phyloP scores from a whole-genome alignment of 768 basidiomycete genomes.

The Trametes cubensis region DNA sequence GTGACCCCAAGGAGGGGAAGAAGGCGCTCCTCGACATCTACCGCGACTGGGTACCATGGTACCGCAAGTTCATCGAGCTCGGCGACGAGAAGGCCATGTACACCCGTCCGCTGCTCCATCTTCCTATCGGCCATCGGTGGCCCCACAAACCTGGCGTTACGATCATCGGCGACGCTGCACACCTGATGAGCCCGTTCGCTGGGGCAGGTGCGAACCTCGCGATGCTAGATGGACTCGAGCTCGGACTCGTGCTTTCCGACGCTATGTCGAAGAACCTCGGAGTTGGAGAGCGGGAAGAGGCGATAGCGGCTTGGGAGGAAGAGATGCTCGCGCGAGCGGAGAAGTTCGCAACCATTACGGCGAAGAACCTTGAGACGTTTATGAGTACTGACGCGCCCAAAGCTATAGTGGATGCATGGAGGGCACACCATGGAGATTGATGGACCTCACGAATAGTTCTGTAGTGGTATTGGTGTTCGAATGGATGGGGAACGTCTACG shows the following conservation, averaged over 20 bases:
- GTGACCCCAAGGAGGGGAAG: slow-evolving; percentile 2
- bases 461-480: no score
- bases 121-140: slow-evolving; percentile 1
- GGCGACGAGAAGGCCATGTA: slow-evolving; percentile 6
- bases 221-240: slow-evolving; percentile 2
- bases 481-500: no score
- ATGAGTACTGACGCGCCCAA: neutral
- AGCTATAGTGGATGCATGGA: neutral
- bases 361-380: neutral
- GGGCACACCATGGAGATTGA: no score
- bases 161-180: neutral
- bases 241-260: neutral
- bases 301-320: slow-evolving; percentile 2
- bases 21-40: slow-evolving; percentile 1
- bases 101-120: neutral
- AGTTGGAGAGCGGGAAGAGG: neutral
- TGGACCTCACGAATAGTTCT: no score
- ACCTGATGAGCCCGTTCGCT: slow-evolving; percentile 2
- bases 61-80: slow-evolving; percentile 5
- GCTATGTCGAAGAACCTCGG: no score
- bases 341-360: neutral
- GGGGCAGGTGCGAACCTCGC: neutral
- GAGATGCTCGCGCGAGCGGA: neutral
- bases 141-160: neutral
- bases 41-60: slow-evolving; percentile 5